Conservation (phyloP, 164 flowering plant species). For the Chimonanthus praecox region DNA sequence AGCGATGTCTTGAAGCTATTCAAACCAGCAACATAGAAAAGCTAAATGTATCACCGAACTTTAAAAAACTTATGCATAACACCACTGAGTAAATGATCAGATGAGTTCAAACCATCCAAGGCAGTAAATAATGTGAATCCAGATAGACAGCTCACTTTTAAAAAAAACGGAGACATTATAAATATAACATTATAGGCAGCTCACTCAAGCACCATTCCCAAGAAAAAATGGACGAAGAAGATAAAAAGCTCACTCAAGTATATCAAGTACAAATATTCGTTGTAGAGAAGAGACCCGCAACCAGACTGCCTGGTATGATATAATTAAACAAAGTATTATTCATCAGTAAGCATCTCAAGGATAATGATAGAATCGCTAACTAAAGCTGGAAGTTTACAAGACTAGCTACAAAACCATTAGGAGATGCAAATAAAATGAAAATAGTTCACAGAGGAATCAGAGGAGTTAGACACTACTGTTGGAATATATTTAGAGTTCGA, state of each 20-base stretch:
- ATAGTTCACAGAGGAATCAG: not conserved
- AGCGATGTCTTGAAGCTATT: not conserved
- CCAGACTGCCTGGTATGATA: conserved; percentile 64
- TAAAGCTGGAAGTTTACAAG: not conserved
- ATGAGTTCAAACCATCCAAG: too few relatives aligned
- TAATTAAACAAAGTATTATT: not conserved
- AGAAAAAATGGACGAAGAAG: not conserved
- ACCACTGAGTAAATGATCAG: too few relatives aligned
- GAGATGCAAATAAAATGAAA: not conserved
- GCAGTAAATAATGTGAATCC: too few relatives aligned
- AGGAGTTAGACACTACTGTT: not conserved
- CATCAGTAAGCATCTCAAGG: not conserved
- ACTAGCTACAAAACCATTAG: not conserved
- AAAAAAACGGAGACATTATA: not conserved
- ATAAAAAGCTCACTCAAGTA: conserved; percentile 71
- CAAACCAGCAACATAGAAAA: not conserved
- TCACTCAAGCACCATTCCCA: not conserved
- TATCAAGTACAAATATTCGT: conserved; percentile 84
- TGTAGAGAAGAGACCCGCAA: conserved; percentile 63
- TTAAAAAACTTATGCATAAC: too few relatives aligned
- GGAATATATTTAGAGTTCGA: too few relatives aligned
- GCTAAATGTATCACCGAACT: not conserved
- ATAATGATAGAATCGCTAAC: not conserved
- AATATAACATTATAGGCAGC: not conserved
- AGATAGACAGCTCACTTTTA: too few relatives aligned